Evolutionary conservation across 305 asterid species (phyloP), one percentile per base, ranked within the genome.

Genomic region (Rubia tinctorum): DNA sequence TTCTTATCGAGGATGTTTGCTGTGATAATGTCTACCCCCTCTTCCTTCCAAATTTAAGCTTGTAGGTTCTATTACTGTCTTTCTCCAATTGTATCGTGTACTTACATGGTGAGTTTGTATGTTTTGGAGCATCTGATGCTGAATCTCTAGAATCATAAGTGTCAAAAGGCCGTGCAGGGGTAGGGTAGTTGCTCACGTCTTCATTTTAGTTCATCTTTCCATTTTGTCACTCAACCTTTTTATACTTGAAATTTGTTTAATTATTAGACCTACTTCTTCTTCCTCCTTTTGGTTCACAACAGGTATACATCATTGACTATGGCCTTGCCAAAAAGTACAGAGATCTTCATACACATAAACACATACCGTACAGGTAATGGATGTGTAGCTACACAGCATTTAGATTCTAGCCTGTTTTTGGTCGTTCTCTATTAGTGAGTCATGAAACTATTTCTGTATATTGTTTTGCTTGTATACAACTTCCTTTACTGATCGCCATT

Each of bases 271-370:
- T 15, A 60, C 11, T 23, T 39, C 12, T 70, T 39, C n/a, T 37
- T 45, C 17, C 20, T 37, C 71, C 69, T 64, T 55, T 76, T 73
- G 63, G 67, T 58, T 58, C 74, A 37, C 71, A 44, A 80, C 84
- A 88, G 97, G 96, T 91, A 42, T 91, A 90, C 80, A 68, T 90
- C 69, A 91, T 89, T 76, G 97, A 91, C 82, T 91, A 80, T 81
- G 97, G 96, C 20, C 97, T 91, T 82, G 97, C 95, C 68, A 91
- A 91, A 84, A 91, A 91, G 81, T 91, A 84, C 79, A 84, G 95
- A 78, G 96, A 91, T 83, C 95, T 87, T 76, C 89, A 86, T 66
- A 91, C 95, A 62, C 96, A 88, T 70, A 89, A 87, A 81, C 97
- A 89, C 80, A 91, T 88, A 78, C 94, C 92, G n/a, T 89, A 89